These are phyloP conservation scores for Nicotiana rustica DNA, from an alignment of 305 asterid genomes.

Conservation along the genomic window DNA sequence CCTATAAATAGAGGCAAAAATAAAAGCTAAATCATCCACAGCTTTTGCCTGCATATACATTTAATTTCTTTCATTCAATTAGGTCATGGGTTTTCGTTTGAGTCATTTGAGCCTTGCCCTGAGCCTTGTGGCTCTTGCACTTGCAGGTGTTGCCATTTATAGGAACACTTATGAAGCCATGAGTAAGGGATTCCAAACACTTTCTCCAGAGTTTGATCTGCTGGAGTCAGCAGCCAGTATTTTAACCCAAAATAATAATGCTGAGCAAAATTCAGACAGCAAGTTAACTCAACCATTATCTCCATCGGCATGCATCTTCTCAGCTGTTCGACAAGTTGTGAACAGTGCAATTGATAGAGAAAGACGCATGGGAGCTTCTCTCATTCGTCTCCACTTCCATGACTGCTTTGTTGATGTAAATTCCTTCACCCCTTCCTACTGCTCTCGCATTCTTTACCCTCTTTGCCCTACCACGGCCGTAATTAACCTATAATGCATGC, in stretches of 20 bases:
- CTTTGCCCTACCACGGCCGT: neutral
- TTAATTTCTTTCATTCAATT: neutral
- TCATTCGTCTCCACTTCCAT: slow-evolving; percentile 33
- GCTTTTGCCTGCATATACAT: neutral
- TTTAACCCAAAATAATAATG: slow-evolving; percentile 13
- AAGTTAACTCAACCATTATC: neutral
- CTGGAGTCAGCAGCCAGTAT: slow-evolving; percentile 15
- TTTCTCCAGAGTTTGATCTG: neutral
- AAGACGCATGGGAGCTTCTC: slow-evolving; percentile 36
- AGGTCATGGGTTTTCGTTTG: slow-evolving; percentile 15
- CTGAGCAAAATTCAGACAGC: neutral
- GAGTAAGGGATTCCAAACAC: neutral
- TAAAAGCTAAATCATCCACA: neutral
- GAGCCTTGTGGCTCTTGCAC: slow-evolving; percentile 34
- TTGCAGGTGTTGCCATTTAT: slow-evolving; percentile 34
- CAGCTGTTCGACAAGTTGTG: slow-evolving; percentile 11
- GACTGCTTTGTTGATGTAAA: slow-evolving; percentile 33
- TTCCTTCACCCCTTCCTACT: neutral
- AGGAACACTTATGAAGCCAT: slow-evolving; percentile 30
- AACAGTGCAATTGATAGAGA: slow-evolving; percentile 25
- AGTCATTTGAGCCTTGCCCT: slow-evolving; percentile 31
- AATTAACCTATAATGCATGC: too few species aligned
- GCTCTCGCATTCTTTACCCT: neutral
- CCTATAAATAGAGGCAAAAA: slow-evolving; percentile 27
- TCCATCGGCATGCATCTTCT: slow-evolving; percentile 18